These are phyloP conservation scores for Colletotrichum magnum DNA, from an alignment of 2,329 filamentous ascomycete species.

Conservation along the genomic window DNA sequence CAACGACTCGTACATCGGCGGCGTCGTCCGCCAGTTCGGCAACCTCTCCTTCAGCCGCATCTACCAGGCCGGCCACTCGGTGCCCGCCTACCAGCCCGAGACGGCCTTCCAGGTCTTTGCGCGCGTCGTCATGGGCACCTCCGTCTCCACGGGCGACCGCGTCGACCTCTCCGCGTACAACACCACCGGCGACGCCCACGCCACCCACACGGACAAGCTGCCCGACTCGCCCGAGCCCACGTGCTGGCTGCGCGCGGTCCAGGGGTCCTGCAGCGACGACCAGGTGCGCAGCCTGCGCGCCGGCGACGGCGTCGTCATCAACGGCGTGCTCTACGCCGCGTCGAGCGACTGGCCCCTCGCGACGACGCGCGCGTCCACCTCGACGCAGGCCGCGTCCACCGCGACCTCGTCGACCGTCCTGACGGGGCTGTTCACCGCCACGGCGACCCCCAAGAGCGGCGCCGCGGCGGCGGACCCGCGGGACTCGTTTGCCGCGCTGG, in stretches of 20 bases:
- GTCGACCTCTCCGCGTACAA: constrained; percentile 67
- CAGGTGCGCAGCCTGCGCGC: constrained; percentile 62
- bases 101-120: constrained; percentile 73
- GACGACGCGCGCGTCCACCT: constrained; percentile 45
- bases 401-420: constrained; percentile 43
- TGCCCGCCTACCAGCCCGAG: constrained; percentile 73
- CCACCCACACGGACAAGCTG: constrained; percentile 68
- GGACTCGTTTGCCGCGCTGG: constrained; percentile 39
- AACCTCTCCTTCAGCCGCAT: constrained; percentile 79
- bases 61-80: constrained; percentile 76
- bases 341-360: constrained; percentile 59
- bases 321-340: constrained; percentile 68
- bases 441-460: constrained; percentile 48
- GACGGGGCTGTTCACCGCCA: constrained; percentile 54
- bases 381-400: constrained; percentile 42
- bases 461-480: neutral
- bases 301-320: constrained; percentile 69
- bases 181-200: constrained; percentile 70
- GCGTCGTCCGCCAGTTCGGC: constrained; percentile 81
- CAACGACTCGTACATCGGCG: constrained; percentile 77
- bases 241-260: constrained; percentile 72
- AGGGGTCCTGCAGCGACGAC: constrained; percentile 66
- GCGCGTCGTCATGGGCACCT: constrained; percentile 69
- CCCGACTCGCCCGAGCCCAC: constrained; percentile 64
- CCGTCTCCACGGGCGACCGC: constrained; percentile 68